phyloP scores from a whole-genome alignment of 176 grass and related monocot species.

The Canna indica region DNA sequence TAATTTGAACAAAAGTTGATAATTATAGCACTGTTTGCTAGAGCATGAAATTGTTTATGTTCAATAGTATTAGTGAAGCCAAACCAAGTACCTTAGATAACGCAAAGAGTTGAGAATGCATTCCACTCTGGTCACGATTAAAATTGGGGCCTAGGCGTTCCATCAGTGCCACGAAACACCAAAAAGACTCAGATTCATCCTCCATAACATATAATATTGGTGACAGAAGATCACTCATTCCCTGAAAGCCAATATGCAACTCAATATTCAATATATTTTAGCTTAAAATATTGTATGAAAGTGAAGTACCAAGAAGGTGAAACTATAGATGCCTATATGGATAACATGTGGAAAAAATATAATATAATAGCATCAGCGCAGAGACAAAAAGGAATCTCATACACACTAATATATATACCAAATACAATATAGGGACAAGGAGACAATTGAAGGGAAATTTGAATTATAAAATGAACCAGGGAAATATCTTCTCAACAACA shows the following conservation, averaged over 20 bases:
- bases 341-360: no score
- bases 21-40: not conserved
- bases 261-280: not conserved
- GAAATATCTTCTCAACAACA: not conserved
- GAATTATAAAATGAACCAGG: not conserved
- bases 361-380: not conserved
- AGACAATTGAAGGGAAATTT: no score
- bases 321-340: no score
- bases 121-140: conserved; percentile 97
- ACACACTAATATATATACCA: not conserved
- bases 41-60: not conserved
- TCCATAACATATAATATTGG: conserved; percentile 87
- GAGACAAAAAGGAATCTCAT: not conserved
- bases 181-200: conserved; percentile 84
- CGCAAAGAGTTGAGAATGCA: conserved; percentile 96
- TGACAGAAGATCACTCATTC: conserved; percentile 92
- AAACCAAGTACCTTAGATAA: conserved; percentile 65
- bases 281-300: not conserved
- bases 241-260: conserved; percentile 37
- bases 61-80: not conserved
- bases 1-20: not conserved
- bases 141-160: conserved; percentile 91
- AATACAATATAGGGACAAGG: not conserved
- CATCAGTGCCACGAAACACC: conserved; percentile 94
- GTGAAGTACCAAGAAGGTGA: not conserved